A percentile compares a stretch with the other conserved stretches of the same genome.
These are phyloP conservation scores for Silene conica DNA, from an alignment of 148 eudicot species.

Conservation along the genomic window DNA sequence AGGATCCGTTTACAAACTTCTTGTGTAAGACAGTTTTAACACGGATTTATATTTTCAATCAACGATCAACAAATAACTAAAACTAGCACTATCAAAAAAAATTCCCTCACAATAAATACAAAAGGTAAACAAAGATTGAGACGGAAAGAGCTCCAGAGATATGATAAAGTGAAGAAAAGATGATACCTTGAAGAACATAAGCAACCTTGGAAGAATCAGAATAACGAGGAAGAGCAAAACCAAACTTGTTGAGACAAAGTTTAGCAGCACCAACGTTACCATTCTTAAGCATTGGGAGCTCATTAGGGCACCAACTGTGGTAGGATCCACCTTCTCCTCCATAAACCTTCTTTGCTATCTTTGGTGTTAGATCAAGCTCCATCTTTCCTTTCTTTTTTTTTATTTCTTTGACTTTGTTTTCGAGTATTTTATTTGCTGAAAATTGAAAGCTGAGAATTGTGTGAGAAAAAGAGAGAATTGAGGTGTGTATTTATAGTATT, in stretches of 20 bases:
- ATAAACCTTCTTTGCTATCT: slow-evolving; percentile 39
- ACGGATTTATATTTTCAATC: too few species aligned
- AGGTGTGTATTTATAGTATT: slow-evolving; percentile 6
- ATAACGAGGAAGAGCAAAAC: slow-evolving; percentile 73
- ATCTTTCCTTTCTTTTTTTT: slow-evolving; percentile 23
- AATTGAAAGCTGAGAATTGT: neutral
- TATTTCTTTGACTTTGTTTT: neutral
- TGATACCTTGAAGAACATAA: slow-evolving; percentile 68
- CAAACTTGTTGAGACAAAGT: slow-evolving; percentile 51
- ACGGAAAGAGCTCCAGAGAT: too few species aligned
- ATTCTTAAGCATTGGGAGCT: slow-evolving; percentile 63
- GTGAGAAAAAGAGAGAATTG: slow-evolving; percentile 1
- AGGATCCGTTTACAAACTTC: too few species aligned
- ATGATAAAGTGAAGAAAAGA: slow-evolving; percentile 4
- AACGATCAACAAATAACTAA: too few species aligned
- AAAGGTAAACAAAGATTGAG: too few species aligned
- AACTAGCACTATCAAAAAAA: too few species aligned
- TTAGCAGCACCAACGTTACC: slow-evolving; percentile 79
- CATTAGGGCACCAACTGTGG: slow-evolving; percentile 61
- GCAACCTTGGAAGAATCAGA: slow-evolving; percentile 79
- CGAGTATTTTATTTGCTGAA: neutral
- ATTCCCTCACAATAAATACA: too few species aligned
- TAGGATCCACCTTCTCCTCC: slow-evolving; percentile 64
- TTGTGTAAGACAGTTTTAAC: too few species aligned
- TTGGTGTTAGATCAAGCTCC: slow-evolving; percentile 73